Percentiles rank a stretch among this genome's conserved stretches.
Conservation (phyloP, 768 basidiomycete species). For the Boletus pseudopeckii region DNA sequence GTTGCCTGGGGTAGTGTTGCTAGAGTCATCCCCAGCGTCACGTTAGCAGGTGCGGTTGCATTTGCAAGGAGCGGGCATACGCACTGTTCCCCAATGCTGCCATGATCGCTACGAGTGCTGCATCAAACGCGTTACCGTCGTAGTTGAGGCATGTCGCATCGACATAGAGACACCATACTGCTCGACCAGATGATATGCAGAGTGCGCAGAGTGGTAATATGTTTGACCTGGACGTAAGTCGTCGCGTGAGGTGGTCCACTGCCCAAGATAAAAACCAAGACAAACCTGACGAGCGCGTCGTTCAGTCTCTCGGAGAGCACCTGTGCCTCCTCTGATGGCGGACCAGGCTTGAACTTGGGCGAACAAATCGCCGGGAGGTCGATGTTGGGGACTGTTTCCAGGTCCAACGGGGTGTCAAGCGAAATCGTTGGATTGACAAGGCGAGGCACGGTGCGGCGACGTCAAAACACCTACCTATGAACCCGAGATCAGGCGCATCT, state of each 20-base stretch:
- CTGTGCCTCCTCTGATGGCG: conserved; percentile 92
- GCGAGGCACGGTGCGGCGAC: background rate
- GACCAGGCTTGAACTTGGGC: conserved; percentile 91
- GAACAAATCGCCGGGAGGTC: conserved; percentile 94
- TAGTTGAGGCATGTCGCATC: conserved; percentile 96
- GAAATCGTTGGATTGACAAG: background rate
- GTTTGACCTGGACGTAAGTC: conserved; percentile 47
- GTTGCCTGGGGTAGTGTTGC: conserved; percentile 69
- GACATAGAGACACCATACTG: conserved; percentile 92
- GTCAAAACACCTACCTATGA: conserved; percentile 54
- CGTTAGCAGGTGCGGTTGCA: background rate
- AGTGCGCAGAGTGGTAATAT: conserved; percentile 64
- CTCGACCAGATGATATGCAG: conserved; percentile 75
- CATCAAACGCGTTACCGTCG: conserved; percentile 94
- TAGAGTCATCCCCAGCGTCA: conserved; percentile 24
- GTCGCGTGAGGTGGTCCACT: background rate
- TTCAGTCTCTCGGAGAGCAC: conserved; percentile 81
- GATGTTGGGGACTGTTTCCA: conserved; percentile 79
- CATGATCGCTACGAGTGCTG: conserved; percentile 82
- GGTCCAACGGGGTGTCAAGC: background rate
- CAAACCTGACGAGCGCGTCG: conserved; percentile 71
- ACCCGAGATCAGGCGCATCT: conserved; percentile 70
- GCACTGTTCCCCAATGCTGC: conserved; percentile 82
- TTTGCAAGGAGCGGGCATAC: conserved; percentile 44
- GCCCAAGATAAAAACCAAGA: background rate